Base-by-base conservation (phyloP, 169 alveolate genomes). In the Plasmodium adleri region DNA sequence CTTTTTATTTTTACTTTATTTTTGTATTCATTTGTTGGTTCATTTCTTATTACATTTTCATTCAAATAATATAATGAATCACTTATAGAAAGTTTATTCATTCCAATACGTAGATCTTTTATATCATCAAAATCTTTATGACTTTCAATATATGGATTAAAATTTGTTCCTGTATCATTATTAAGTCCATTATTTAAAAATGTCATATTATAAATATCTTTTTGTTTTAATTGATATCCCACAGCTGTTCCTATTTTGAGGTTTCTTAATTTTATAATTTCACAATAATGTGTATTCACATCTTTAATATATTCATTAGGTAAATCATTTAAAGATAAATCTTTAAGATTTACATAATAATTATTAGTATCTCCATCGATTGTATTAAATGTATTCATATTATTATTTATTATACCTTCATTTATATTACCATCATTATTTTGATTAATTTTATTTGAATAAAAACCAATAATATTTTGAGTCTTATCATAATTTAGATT, bases 191-290 rank as follows among this genome's bases (percentile, higher is more conserved):
- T 67, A 67, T 83, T 83, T 68, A 83, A 68, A 49, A 83, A 56
- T 6, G 85, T 43, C 91, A 83, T 83, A 22, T 70, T 83, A 20
- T 68, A 32, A 24, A 68, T 10, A 54, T 83, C 91, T 20, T 83
- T 83, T 59, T 83, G 91, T 39, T 68, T 67, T 10, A 68, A 20
- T 43, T 83, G 91, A 45, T 83, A 73, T 6, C 91, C 91, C 2
- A 83, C 66, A 52, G 91, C 91, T 68, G 91, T 56, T 15, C 91
- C 83, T 3, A 83, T 83, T 56, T 83, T 83, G 6, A 83, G 71
- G 22, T 83, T 83, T 17, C 91, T 83, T 28, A 83, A 43, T 45
- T 83, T 83, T 39, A 83, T 83, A 67, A 83, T 83, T 20, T 83
- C 91, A 63, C 70, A 83, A 20, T 56, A 83, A 50, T 83, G 80